phyloP scores from a whole-genome alignment of 257 asterid genomes.

The Anisodus tanguticus region DNA sequence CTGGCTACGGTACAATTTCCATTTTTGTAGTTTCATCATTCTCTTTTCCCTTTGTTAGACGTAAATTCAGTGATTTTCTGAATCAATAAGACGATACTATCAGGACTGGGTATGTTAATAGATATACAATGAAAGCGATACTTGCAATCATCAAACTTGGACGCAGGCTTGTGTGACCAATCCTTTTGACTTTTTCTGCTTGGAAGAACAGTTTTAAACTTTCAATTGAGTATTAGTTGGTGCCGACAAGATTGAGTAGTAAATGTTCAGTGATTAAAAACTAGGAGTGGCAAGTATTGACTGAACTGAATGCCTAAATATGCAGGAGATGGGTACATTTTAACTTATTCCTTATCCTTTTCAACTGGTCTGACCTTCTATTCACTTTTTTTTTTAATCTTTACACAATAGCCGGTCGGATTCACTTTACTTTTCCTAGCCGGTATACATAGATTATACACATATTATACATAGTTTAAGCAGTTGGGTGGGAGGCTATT shows the following conservation, averaged over 20 bases:
- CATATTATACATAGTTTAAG: too few species aligned
- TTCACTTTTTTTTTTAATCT: neutral
- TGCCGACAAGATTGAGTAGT: neutral
- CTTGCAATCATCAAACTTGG: neutral
- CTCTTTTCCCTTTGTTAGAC: constrained; percentile 11
- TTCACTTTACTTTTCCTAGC: too few species aligned
- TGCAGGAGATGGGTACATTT: neutral
- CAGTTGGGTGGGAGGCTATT: too few species aligned
- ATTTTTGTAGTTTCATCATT: constrained; percentile 22
- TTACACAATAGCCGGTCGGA: too few species aligned
- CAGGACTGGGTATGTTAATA: neutral
- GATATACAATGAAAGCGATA: neutral
- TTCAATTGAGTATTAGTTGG: neutral
- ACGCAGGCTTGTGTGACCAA: constrained; percentile 20
- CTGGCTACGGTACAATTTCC: constrained; percentile 76
- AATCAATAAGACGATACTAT: neutral
- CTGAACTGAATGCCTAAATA: neutral
- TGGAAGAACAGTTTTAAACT: neutral
- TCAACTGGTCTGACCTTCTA: neutral
- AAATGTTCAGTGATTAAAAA: neutral
- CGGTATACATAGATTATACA: too few species aligned
- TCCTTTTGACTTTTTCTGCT: neutral
- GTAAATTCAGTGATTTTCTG: neutral
- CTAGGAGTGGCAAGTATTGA: neutral
- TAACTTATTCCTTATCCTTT: neutral